These are phyloP conservation scores for Alternaria infectoria DNA, from an alignment of 2,329 filamentous ascomycete species.

Conservation along the genomic window DNA sequence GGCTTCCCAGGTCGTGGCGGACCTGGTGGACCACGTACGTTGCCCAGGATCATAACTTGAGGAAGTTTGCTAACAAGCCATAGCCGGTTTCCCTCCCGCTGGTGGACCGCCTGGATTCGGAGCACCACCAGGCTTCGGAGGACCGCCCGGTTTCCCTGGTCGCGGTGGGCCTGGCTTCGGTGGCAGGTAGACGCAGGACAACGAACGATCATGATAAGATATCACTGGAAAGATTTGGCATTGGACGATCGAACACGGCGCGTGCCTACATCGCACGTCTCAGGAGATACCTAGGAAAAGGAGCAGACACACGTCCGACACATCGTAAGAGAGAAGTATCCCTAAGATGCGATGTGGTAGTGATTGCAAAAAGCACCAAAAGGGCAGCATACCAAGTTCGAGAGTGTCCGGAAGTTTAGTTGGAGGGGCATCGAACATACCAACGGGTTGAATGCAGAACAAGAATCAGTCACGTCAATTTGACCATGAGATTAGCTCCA, in stretches of 20 bases:
- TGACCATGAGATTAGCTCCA: not conserved
- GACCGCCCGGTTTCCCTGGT: constrained; percentile 30
- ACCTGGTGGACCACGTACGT: constrained; percentile 47
- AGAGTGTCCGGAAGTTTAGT: constrained; percentile 7
- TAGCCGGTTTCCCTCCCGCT: constrained; percentile 52
- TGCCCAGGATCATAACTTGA: not conserved
- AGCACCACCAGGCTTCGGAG: constrained; percentile 37
- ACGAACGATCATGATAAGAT: not conserved
- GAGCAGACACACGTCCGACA: constrained; percentile 1
- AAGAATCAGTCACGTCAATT: constrained; percentile 3
- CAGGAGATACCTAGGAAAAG: constrained; percentile 5
- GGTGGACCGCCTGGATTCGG: constrained; percentile 58
- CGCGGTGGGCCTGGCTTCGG: constrained; percentile 37
- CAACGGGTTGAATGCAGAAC: constrained; percentile 10
- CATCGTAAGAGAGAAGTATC: not conserved
- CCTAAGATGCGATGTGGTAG: not conserved
- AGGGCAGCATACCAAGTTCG: constrained; percentile 4
- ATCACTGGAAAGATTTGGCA: constrained; percentile 2
- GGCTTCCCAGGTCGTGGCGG: constrained; percentile 44
- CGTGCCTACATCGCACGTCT: not conserved
- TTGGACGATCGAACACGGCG: constrained; percentile 1
- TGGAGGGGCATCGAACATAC: constrained; percentile 11
- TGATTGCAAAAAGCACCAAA: not conserved
- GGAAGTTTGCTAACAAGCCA: constrained; percentile 29
- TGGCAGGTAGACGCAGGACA: constrained; percentile 26